Percentiles rank a stretch among this genome's conserved stretches.
These are phyloP conservation scores for Aspergillus sp. DNA, from an alignment of 2,329 filamentous ascomycete genomes.

Conservation along the genomic window DNA sequence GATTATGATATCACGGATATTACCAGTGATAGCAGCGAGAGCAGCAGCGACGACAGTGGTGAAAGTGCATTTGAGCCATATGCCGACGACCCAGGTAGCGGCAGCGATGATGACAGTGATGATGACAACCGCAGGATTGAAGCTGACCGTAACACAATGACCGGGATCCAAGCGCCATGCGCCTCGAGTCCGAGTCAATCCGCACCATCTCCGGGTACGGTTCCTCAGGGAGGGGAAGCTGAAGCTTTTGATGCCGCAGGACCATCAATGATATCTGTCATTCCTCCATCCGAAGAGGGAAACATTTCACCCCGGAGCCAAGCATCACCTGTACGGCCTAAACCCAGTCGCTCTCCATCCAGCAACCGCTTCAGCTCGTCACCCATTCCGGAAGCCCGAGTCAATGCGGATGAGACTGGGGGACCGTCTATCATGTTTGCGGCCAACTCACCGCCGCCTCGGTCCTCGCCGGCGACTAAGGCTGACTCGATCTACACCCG, in stretches of 20 bases:
- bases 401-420: constrained; percentile 57
- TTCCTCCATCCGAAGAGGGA: background rate
- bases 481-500: constrained; percentile 35
- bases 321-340: constrained; percentile 16
- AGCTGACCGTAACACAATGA: background rate
- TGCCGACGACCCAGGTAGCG: constrained; percentile 27
- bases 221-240: background rate
- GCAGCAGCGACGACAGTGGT: constrained; percentile 33
- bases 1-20: constrained; percentile 43
- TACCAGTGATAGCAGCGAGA: constrained; percentile 39
- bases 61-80: constrained; percentile 39
- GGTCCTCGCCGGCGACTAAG: constrained; percentile 11
- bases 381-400: constrained; percentile 62
- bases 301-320: constrained; percentile 16
- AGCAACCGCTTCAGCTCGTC: constrained; percentile 58
- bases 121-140: background rate
- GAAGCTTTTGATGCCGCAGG: background rate
- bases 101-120: constrained; percentile 9
- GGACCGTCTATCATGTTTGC: constrained; percentile 72
- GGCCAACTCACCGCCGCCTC: constrained; percentile 36
- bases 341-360: constrained; percentile 24
- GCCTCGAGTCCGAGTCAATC: background rate
- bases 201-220: constrained; percentile 1
- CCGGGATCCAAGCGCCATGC: background rate
- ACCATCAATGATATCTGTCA: background rate